Base-by-base conservation (phyloP, 352 stramenopile genomes). In the Phytophthora vignae region DNA sequence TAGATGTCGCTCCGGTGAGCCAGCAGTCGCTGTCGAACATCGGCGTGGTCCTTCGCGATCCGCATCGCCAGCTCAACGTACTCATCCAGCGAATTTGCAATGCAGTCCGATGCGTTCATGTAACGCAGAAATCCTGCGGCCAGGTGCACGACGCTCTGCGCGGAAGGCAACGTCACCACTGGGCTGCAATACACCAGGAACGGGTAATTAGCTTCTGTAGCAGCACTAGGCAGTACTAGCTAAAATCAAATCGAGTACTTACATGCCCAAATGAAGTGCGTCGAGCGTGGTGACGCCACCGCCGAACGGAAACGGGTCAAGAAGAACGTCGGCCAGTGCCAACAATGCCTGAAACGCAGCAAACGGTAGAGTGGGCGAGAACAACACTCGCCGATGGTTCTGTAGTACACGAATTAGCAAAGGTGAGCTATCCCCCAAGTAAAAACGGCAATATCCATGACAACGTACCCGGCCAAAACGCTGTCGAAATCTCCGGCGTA, bases 291-390 rank as follows among this genome's bases (percentile, higher is more conserved):
- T 97, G 36, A 97, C 88, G 27, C 91, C 90, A 14, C 91, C 89
- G 27, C 90, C 91, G 33, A 96, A 96, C 27, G 90, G 88, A 48
- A 94, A 96, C 36, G 90, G 84, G 59, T 97, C 90, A 8, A 97
- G 68, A 9, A 94, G 66, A 21, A 97, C 88, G 62, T 95, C 88
- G 3, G 84, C 77, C 8, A 72, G 61, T 10, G 77, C 67, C 29
- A 95, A 73, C 14, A 93, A 67, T 1, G 73, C 76, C 42, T 90
- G 79, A 61, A 90, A 95, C 15, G 84, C 74, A 2, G 71, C 57
- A 64, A 90, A 87, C 2, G 79, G 77, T 44, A 96, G 64, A 22
- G 85, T 88, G 6, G 78, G 73, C 21, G 92, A 44, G 62, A 96
- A 95, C 4, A 91, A 25, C 8, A 92, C 73, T 15, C 77, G 81